Base-by-base conservation (phyloP, 768 basidiomycete genomes). In the Rhodotorula graminis region DNA sequence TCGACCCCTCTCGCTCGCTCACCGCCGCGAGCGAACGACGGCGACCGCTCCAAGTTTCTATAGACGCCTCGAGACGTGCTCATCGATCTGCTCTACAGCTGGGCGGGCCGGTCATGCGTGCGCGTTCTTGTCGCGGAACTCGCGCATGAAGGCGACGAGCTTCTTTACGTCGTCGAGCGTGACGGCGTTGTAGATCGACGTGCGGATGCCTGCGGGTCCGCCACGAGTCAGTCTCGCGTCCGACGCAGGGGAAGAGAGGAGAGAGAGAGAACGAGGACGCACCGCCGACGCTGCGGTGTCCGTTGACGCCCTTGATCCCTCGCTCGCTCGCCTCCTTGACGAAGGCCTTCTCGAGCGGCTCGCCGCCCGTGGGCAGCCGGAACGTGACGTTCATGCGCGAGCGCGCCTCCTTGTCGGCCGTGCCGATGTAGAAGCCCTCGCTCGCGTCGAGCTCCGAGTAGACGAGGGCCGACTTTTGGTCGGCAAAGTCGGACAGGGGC, bases 341-440 rank as follows among this genome's bases (percentile, higher is more conserved):
- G 80, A 97, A 98, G 77, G 83, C 81, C 77, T 86, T 86, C 80
- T 96, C 83, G 29, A 84, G 85, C 2, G 85, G 89, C n/a, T 90
- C 88, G 0, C 88, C 90, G 0, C 78, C 80, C 21, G 87, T 74
- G 21, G 37, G 37, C 37, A 94, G 83, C 65, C 87, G 86, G 81
- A 97, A 98, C 1, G 92, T 90, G 25, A 92, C 85, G 80, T 99
- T 99, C 95, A 98, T 98, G 88, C 90, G 90, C 81, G 94, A 97
- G 71, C 89, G 86, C 61, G 88, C 89, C 69, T 85, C 84, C 78
- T 86, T 84, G 29, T 78, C 76, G 15, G 95, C 93, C 79, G 89
- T 90, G 31, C 85, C 80, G 76, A 82, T 85, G 77, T 91, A 87
- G 67, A 91, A 82, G 0, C 92, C 92, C 77, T 84, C 85, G 69